Percentiles rank a stretch among this genome's conserved stretches.
phyloP scores from a whole-genome alignment of 73 alveolate genomes.

The Paramecium primaurelia region DNA sequence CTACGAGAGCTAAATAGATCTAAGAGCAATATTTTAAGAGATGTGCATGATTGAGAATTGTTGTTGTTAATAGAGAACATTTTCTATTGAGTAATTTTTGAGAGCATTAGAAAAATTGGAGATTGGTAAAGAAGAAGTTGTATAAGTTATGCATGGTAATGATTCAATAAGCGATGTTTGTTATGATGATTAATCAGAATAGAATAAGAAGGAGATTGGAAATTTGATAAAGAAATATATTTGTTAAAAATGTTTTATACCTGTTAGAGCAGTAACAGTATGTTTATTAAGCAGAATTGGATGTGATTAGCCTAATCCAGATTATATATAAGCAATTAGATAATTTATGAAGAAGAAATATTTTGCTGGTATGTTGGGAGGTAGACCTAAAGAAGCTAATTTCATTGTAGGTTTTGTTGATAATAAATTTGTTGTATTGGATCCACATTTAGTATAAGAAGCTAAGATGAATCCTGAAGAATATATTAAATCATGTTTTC shows the following conservation, averaged over 20 bases:
- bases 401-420: constrained; percentile 4
- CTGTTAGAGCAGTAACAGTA: background rate
- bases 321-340: background rate
- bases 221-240: background rate
- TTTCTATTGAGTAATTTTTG: background rate
- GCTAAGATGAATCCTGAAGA: background rate
- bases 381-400: constrained; percentile 10
- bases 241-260: background rate
- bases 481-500: background rate
- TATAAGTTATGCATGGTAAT: background rate
- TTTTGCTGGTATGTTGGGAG: constrained; percentile 16
- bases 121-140: background rate
- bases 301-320: constrained; percentile 8
- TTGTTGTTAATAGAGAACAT: background rate
- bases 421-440: constrained; percentile 7
- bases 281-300: constrained; percentile 30
- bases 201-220: background rate
- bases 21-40: background rate
- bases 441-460: constrained; percentile 38
- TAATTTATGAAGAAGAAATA: background rate
- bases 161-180: background rate
- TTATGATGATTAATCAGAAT: background rate
- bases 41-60: background rate
- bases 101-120: background rate
- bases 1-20: background rate